Evolutionary conservation across 805 yeast genomes (phyloP).

Genomic region (Yarrowia osloensis): DNA sequence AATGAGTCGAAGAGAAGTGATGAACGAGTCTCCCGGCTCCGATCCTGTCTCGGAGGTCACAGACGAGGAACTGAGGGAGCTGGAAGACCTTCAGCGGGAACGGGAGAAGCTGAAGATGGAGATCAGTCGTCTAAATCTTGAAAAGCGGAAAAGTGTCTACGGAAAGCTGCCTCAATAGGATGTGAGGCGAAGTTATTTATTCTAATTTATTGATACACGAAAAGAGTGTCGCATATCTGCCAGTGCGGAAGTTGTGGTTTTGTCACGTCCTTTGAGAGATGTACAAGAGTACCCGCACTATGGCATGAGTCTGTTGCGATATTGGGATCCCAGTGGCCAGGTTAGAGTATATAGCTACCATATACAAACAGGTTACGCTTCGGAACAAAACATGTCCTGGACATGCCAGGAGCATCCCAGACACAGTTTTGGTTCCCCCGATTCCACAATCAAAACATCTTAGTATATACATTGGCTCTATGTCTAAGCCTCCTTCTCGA

Average conservation of each 20-base stretch:
- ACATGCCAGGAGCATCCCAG: no score
- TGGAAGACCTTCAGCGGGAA: conserved; percentile 15
- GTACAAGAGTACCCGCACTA: no score
- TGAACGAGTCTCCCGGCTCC: background rate
- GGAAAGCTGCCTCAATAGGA: conserved; percentile 3
- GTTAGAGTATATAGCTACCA: no score
- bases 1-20: background rate
- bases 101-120: conserved; percentile 14
- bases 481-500: background rate
- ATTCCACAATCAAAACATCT: background rate
- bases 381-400: no score
- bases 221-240: no score
- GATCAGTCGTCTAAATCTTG: conserved; percentile 4
- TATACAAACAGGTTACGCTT: no score
- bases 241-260: no score
- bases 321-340: no score
- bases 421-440: no score
- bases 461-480: background rate
- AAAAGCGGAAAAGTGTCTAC: conserved; percentile 9
- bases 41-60: background rate
- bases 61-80: background rate
- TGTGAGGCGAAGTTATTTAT: background rate
- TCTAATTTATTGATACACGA: background rate
- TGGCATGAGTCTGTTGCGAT: no score
- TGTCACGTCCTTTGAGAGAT: no score